Percentiles rank a stretch among this genome's conserved stretches.
Conservation (phyloP, 805 yeast genomes). For the Zygosaccharomyces gambellarensis region DNA sequence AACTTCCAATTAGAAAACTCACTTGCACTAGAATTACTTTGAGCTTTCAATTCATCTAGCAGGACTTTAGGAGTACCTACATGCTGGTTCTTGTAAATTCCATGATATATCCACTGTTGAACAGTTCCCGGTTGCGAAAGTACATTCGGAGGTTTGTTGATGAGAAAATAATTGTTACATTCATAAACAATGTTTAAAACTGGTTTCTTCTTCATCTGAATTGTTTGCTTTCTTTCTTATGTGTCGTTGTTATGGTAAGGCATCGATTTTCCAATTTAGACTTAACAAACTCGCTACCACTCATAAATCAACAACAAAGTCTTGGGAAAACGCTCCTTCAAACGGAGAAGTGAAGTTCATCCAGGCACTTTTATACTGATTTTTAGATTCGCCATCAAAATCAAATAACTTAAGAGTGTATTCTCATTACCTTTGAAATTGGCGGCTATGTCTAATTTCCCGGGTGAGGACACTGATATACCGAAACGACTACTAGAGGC, state of each 20-base stretch:
- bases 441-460: slow-evolving; percentile 33
- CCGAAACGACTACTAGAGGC: slow-evolving; percentile 29
- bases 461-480: slow-evolving; percentile 27
- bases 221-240: background rate
- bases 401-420: background rate
- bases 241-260: background rate
- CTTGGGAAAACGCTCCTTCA: background rate
- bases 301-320: background rate
- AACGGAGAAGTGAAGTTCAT: background rate
- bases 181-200: slow-evolving; percentile 8
- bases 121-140: slow-evolving; percentile 33
- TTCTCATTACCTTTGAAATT: slow-evolving; percentile 1
- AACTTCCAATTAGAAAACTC: slow-evolving; percentile 19
- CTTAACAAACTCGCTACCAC: slow-evolving; percentile 1
- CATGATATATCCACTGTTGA: slow-evolving; percentile 3
- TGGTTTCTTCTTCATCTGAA: slow-evolving; percentile 5
- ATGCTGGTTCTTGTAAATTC: slow-evolving; percentile 1
- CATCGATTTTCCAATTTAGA: background rate
- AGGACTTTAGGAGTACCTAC: slow-evolving; percentile 12
- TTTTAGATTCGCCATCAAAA: background rate
- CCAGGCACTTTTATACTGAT: background rate
- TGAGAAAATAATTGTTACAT: slow-evolving; percentile 25
- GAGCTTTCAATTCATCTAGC: slow-evolving; percentile 17
- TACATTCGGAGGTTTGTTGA: slow-evolving; percentile 38
- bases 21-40: background rate